These are phyloP conservation scores for Peterozyma xylosa DNA, from an alignment of 805 yeast species.

Conservation along the genomic window DNA sequence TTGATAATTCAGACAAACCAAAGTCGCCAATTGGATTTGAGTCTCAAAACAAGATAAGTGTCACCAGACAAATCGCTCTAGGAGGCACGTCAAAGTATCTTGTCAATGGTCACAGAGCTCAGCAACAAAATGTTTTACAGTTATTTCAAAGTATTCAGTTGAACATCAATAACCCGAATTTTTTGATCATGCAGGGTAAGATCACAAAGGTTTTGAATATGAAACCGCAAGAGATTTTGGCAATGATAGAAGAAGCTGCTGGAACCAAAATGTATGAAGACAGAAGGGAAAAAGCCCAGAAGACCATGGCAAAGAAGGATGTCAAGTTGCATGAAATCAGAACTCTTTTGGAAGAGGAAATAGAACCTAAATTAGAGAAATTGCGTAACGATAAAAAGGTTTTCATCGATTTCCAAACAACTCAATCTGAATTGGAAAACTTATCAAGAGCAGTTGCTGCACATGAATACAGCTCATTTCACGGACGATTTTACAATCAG, in stretches of 20 bases:
- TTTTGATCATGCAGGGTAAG: constrained; percentile 97
- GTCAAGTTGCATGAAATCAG: constrained; percentile 74
- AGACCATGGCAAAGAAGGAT: constrained; percentile 88
- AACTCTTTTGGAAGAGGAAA: constrained; percentile 70
- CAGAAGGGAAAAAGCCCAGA: constrained; percentile 83
- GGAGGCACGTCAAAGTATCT: constrained; percentile 91
- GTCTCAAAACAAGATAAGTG: constrained; percentile 68
- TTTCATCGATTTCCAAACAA: constrained; percentile 80
- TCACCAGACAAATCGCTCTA: constrained; percentile 82
- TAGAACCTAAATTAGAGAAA: constrained; percentile 84
- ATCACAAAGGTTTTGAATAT: constrained; percentile 95
- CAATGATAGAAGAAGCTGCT: constrained; percentile 95
- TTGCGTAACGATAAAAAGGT: constrained; percentile 74
- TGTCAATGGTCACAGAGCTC: constrained; percentile 94
- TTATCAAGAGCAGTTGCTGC: constrained; percentile 69
- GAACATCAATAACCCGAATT: constrained; percentile 94
- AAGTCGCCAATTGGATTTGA: constrained; percentile 87
- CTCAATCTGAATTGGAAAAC: constrained; percentile 74
- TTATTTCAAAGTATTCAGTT: constrained; percentile 92
- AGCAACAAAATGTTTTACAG: constrained; percentile 84
- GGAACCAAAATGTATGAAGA: constrained; percentile 96
- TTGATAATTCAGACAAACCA: constrained; percentile 72
- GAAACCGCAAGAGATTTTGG: constrained; percentile 86
- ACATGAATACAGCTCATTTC: constrained; percentile 50
- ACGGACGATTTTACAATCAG: constrained; percentile 33